phyloP scores from a whole-genome alignment of 768 basidiomycete genomes.

The Trametes cingulata region DNA sequence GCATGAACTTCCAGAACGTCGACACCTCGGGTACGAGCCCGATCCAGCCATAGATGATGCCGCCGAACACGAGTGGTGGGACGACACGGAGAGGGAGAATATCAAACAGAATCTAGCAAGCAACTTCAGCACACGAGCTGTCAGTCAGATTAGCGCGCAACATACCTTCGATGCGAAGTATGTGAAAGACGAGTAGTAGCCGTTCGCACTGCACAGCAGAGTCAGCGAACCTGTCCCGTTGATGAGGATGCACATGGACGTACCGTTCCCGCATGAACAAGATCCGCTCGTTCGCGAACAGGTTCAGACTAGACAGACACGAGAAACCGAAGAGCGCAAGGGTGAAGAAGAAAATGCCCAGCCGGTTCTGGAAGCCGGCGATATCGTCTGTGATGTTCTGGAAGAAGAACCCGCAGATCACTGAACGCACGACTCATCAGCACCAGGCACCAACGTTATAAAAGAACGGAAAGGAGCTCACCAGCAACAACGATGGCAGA shows the following conservation, averaged over 20 bases:
- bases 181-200: conserved; percentile 95
- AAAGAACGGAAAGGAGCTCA: conserved; percentile 41
- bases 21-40: conserved; percentile 90
- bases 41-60: conserved; percentile 92
- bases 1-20: conserved; percentile 98
- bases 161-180: conserved; percentile 92
- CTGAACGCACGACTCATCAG: conserved; percentile 37
- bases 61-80: conserved; percentile 93
- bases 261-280: conserved; percentile 98
- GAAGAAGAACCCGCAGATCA: conserved; percentile 93
- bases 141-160: background rate
- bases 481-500: conserved; percentile 82
- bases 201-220: conserved; percentile 41
- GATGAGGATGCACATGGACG: conserved; percentile 18
- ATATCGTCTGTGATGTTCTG: conserved; percentile 93
- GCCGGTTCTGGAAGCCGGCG: conserved; percentile 93
- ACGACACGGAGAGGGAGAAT: conserved; percentile 93
- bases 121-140: background rate
- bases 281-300: conserved; percentile 94
- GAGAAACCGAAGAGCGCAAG: conserved; percentile 97
- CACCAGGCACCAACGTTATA: background rate
- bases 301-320: conserved; percentile 87
- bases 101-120: conserved; percentile 82
- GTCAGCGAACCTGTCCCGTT: too few relatives aligned
- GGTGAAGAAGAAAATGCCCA: conserved; percentile 96